Evolutionary conservation across 2,329 filamentous ascomycete genomes (phyloP).

Genomic region (Mycosphaerella arachidis): DNA sequence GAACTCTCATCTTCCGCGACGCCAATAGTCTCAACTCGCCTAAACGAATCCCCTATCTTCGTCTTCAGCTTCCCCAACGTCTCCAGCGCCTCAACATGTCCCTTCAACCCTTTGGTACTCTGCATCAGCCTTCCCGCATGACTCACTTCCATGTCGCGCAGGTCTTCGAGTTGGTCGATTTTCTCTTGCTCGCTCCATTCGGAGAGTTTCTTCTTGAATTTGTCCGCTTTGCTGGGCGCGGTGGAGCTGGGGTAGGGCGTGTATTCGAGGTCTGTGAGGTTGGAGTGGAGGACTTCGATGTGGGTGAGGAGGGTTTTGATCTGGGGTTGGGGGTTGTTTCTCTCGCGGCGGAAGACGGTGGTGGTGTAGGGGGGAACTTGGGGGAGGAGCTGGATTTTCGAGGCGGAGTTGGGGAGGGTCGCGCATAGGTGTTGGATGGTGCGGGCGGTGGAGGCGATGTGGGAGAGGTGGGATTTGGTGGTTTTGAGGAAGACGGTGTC

Average conservation of each 20-base stretch:
- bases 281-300: background rate
- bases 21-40: background rate
- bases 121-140: background rate
- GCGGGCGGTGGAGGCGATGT: background rate
- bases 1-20: background rate
- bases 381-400: background rate
- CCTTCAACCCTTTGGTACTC: background rate
- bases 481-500: background rate
- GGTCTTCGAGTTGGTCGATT: background rate
- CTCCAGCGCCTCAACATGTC: background rate
- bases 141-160: background rate
- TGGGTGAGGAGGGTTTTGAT: background rate
- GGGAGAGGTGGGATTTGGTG: background rate
- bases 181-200: background rate
- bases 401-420: background rate
- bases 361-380: background rate
- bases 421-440: background rate
- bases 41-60: background rate
- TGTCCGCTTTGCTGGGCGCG: background rate
- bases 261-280: background rate
- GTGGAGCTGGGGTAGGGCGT: background rate
- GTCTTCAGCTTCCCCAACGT: background rate
- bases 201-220: background rate
- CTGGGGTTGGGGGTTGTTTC: background rate
- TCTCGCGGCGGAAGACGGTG: background rate